Base-by-base conservation (phyloP, 805 yeast species). In the Candida bentonensis region DNA sequence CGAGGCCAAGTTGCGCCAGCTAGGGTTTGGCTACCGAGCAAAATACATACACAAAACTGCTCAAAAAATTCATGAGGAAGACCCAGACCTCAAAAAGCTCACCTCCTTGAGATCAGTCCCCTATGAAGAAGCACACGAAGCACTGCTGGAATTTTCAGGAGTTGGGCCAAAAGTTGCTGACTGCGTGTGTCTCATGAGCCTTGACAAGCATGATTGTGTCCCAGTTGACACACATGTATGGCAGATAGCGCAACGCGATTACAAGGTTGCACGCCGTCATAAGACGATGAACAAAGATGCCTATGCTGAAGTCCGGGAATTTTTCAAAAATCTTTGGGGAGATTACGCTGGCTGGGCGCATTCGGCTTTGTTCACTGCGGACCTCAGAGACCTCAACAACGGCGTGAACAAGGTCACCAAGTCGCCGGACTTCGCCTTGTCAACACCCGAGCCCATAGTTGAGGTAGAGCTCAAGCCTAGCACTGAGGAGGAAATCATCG, bases 91-190 rank as follows among this genome's bases (percentile, higher is more conserved):
- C 68, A 22, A 63, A 60, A 21, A 54, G 58, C 26, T 66, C 72
- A 55, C 64, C 23, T 56, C 56, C 0, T 64, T 80, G 48, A 63
- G 87, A 7, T 49, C 59, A 1, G 56, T 63, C 33, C 58, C 69
- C 2, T 76, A 78, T 50, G 68, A 64, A 40, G 71, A 67, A 3
- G 78, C 79, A 1, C 82, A 78, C 48, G 66, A 68, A 4, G 76
- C 70, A 42, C 63, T 92, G 36, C 66, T 81, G 50, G 68, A 73
- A 48, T 80, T 82, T 52, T 68, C 73, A 2, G 98, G 98, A 0
- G 96, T 92, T 0, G 98, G 98, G 0, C 97, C 97, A 0, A 92
- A 92, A 63, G 97, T 92, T 1, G 96, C 98, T 0, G 98, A 92
- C 54, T 92, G 98, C 60, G 92, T 92, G 15, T 79, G 94, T 50